phyloP scores from a whole-genome alignment of 2,329 filamentous ascomycete species.

The Pestalotiopsis sp. region DNA sequence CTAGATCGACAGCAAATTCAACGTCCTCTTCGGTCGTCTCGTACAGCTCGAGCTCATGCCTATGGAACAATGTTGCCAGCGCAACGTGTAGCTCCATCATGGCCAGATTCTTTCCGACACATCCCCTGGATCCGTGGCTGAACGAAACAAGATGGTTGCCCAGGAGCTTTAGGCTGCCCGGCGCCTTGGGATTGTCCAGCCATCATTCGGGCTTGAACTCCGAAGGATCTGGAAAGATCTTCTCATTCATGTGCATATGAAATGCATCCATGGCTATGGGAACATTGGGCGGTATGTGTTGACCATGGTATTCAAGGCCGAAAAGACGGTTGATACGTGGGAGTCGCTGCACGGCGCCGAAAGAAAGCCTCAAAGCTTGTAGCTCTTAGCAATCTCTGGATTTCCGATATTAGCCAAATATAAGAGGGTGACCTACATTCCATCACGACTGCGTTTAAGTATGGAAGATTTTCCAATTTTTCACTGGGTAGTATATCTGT shows the following conservation, averaged over 20 bases:
- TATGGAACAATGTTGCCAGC: slow-evolving; percentile 45
- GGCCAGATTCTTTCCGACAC: slow-evolving; percentile 36
- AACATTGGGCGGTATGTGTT: slow-evolving; percentile 18
- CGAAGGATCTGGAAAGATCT: slow-evolving; percentile 17
- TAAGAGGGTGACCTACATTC: slow-evolving; percentile 39
- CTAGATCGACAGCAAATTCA: slow-evolving; percentile 17
- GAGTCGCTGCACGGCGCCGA: slow-evolving; percentile 16
- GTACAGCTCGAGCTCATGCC: slow-evolving; percentile 40
- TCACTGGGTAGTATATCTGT: slow-evolving; percentile 18
- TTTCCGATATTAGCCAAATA: slow-evolving; percentile 8
- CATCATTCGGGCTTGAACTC: slow-evolving; percentile 23
- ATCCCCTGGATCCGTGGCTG: slow-evolving; percentile 34
- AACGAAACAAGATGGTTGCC: slow-evolving; percentile 30
- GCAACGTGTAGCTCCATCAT: slow-evolving; percentile 36
- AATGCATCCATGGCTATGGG: slow-evolving; percentile 21
- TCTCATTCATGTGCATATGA: slow-evolving; percentile 22
- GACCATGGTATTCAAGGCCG: slow-evolving; percentile 16
- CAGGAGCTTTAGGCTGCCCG: slow-evolving; percentile 16
- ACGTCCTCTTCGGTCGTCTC: slow-evolving; percentile 24
- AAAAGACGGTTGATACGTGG: slow-evolving; percentile 18
- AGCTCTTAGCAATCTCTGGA: not conserved
- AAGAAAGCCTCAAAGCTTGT: slow-evolving; percentile 18
- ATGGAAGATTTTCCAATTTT: slow-evolving; percentile 33
- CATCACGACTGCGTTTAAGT: slow-evolving; percentile 46
- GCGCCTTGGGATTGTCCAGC: slow-evolving; percentile 19